Percentiles rank a stretch among this genome's conserved stretches.
Conservation (phyloP, 345 rosid species). For the Carallia pectinifolia region DNA sequence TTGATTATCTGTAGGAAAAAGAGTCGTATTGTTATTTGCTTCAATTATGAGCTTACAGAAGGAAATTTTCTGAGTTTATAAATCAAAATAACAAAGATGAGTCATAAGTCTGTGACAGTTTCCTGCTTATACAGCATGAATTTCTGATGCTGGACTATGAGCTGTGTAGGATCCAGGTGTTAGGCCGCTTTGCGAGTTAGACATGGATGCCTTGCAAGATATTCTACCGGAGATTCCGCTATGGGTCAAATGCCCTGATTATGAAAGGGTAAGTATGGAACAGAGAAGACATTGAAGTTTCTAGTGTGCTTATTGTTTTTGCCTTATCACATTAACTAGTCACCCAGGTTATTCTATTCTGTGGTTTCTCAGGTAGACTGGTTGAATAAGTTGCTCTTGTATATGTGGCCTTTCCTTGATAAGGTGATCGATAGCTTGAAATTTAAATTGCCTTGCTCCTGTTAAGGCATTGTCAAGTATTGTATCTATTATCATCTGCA, state of each 20-base stretch:
- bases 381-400: conserved; percentile 60
- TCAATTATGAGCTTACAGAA: not conserved
- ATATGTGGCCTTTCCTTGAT: conserved; percentile 78
- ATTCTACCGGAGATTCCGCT: conserved; percentile 65
- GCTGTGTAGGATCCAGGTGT: conserved; percentile 54
- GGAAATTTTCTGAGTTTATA: not conserved
- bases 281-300: not conserved
- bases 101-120: not conserved
- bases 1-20: not conserved
- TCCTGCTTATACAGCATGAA: not conserved
- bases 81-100: not conserved
- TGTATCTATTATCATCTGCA: conserved; percentile 22
- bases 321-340: not conserved
- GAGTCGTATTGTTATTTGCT: not conserved
- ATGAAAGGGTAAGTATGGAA: conserved; percentile 50
- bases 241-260: conserved; percentile 79
- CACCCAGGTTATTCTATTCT: not conserved
- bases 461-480: not conserved
- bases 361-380: conserved; percentile 58
- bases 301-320: not conserved
- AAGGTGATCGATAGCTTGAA: conserved; percentile 40
- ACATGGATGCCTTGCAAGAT: conserved; percentile 39
- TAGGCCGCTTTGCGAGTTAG: conserved; percentile 48
- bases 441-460: conserved; percentile 8
- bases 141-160: not conserved